Evolutionary conservation across 805 yeast genomes (phyloP), one percentile per base, ranked within the genome.

Genomic region (Metschnikowia anglica): DNA sequence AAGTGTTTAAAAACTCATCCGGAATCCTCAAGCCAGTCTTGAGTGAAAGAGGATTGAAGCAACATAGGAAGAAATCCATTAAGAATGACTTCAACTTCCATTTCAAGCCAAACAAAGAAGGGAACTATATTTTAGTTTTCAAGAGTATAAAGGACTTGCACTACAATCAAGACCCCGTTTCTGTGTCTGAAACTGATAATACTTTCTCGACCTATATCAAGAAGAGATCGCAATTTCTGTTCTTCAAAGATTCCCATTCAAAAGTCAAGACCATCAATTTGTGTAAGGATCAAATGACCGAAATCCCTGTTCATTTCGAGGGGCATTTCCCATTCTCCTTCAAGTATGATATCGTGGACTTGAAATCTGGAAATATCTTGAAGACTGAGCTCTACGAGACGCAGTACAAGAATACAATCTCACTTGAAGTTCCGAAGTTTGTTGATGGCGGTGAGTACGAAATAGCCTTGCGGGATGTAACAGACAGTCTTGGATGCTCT

Each of bases 261-360:
- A 43, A 37, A 1, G 40, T 51, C 2, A 56, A 61, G 27, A 45
- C 45, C 2, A 44, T 64, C 19, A 49, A 47, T 9, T 47, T 63
- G 18, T 70, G 76, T 50, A 59, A 52, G 30, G 69, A 65, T 6
- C 61, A 61, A 10, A 37, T 49, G 12, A 53, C 57, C 0, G 37
- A 43, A 2, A 63, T 85, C 4, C 81, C 83, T 0, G 72, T 91
- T 3, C 58, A 61, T 8, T 74, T 93, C 17, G 80, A 77, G 37
- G 99, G 99, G 11, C 81, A 81, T 50, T 77, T 85, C 0, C 98
- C 98, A 3, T 88, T 84, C 52, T 67, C 76, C 2, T 70, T 93
- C 41, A 72, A 70, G 17, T 90, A 89, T 62, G 85, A 81, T 41
- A 66, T 91, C 17, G 61, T 84, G 15, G 83, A 83, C 40, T 62